Evolutionary conservation across 768 basidiomycete species (phyloP), one percentile per base, ranked within the genome.

Genomic region (Termitomyces sp.): DNA sequence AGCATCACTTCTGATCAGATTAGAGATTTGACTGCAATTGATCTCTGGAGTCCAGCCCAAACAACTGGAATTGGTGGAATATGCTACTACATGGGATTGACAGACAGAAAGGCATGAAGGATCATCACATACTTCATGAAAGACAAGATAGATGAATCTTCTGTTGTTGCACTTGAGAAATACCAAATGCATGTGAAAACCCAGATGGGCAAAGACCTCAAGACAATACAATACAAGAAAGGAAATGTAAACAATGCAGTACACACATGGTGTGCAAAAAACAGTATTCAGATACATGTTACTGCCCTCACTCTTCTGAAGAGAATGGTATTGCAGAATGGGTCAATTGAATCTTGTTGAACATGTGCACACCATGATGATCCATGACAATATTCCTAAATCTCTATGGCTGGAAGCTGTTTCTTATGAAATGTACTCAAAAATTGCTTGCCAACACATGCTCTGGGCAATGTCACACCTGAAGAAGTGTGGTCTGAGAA

Each of bases 1-100:
- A 15, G 14, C 55, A 60, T 59, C 7, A 46, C 37, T 20, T 63
- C 11, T 50, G 53, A 63, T 38, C 46, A 47, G 46, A 25, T 47
- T 25, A 11, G 20, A 11, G 29, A 48, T 6, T 29, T 48, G 12
- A 48, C 47, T 7, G 12, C 5, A 12, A 29, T 48, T 3, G 7
- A 48, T 48, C 29, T 48, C 11, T 48, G 25, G 47, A 14, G 47
- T 14, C 29, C 25, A 31, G 47, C 25, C 4, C 2, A 14, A 5
- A 31, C 12, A 5, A 48, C 12, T 48, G 47, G 47, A 4, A 3
- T 48, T 10, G 2, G 3, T 29, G 25, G 7, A 29, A 48, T 31
- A 0, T 3, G 5, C 4, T 48, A 14, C 3, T 48, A 48, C 2
- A 48, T 48, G 12, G 11, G 47, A 5, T 6, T 48, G 29, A 48